Base-by-base conservation (phyloP, 1,284 basidiomycete genomes). In the Pseudozyma sp. region DNA sequence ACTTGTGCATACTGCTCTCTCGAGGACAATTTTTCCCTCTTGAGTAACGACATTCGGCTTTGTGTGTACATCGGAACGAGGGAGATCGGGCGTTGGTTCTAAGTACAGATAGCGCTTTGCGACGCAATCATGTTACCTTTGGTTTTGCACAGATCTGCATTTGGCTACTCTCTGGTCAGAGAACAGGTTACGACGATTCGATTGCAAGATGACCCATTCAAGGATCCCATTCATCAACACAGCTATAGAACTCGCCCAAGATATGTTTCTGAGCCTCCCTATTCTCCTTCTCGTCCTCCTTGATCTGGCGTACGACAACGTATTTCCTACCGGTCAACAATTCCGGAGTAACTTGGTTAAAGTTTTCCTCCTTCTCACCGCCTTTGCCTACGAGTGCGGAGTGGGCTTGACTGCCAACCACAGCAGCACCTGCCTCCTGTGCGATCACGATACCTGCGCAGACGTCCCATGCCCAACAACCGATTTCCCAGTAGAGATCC, bases 401-500 rank as follows among this genome's bases (percentile, higher is more conserved):
- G 73, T 69, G 79, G 19, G 14, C 52, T 58, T 67, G 68, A 25
- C 58, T 76, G 64, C 61, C 74, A 16, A 77, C 73, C 9, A 67
- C 82, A 49, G 55, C 71, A 14, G 51, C 79, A 35, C 65, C 82
- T 53, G 95, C 93, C 85, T 97, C 96, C 70, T 93, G 89, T 0
- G 93, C 92, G 73, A 99, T 95, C 70, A 95, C 91, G n/a, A 93
- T 90, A 0, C 95, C 95, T 0, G 96, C 91, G 87, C 91, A 84
- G 1, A 80, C 86, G 65, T 86, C 84, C 83, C 83, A 85, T 0
- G 81, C 81, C 83, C 83, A 85, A 59, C 82, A 83, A 3, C 83
- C 83, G 50, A 85, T 83, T 48, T 85, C 83, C 76, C 82, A 83
- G 67, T 83, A 84, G 4, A 80, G 47, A 39, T 85, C 83, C 3